Conservation (phyloP, 2,329 filamentous ascomycete genomes). For the Moelleriella libera region DNA sequence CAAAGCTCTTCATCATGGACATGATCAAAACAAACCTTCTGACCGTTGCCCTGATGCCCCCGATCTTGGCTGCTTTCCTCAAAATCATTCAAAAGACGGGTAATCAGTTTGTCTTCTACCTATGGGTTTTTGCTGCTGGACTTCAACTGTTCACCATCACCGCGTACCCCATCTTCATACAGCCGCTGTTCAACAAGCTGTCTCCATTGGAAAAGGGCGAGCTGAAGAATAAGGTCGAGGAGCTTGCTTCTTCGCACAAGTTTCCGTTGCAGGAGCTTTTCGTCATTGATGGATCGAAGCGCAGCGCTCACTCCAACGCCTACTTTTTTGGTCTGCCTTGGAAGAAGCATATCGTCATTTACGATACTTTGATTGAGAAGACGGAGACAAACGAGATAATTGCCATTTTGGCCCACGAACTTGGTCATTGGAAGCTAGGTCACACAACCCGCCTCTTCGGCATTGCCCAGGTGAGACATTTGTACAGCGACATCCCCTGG, state of each 20-base stretch:
- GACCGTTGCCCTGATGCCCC: conserved; percentile 64
- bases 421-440: conserved; percentile 92
- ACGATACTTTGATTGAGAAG: conserved; percentile 95
- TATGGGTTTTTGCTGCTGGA: conserved; percentile 83
- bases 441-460: conserved; percentile 87
- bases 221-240: conserved; percentile 80
- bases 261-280: conserved; percentile 90
- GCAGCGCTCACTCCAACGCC: conserved; percentile 76
- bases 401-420: conserved; percentile 85
- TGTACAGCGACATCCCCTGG: not conserved
- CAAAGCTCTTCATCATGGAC: conserved; percentile 76
- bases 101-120: conserved; percentile 91
- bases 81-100: conserved; percentile 91
- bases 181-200: conserved; percentile 96
- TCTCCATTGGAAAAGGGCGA: conserved; percentile 78
- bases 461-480: conserved; percentile 55
- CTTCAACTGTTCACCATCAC: conserved; percentile 93
- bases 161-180: conserved; percentile 85
- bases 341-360: conserved; percentile 99
- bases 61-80: conserved; percentile 83
- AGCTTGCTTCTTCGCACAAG: conserved; percentile 65
- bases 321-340: conserved; percentile 96
- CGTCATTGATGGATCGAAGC: conserved; percentile 85
- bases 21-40: conserved; percentile 84
- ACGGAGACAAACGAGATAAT: conserved; percentile 84